A percentile compares a stretch with the other conserved stretches of the same genome.
Conservation (phyloP, 176 grass and related monocot species). For the Paspalum vaginatum region DNA sequence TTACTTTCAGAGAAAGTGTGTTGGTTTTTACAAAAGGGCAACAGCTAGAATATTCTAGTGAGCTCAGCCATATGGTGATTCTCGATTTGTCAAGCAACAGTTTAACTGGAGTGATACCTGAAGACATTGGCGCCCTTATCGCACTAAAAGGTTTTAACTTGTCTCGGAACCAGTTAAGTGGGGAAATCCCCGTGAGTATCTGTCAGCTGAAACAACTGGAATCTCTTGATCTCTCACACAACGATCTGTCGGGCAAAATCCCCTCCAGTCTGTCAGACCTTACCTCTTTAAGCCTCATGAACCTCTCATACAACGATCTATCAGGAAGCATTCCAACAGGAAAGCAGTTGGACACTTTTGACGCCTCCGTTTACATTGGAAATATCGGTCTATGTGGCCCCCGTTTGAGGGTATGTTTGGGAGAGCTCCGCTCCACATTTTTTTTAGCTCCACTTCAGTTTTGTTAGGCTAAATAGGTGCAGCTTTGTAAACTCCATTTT, state of each 20-base stretch:
- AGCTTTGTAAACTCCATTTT: too few species aligned
- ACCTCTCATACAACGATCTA: constrained; percentile 56
- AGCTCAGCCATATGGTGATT: not conserved
- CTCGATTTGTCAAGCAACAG: constrained; percentile 42
- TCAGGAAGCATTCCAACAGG: constrained; percentile 54
- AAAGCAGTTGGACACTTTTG: constrained; percentile 37
- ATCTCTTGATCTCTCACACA: constrained; percentile 54
- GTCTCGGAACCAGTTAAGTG: constrained; percentile 46
- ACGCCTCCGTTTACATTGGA: constrained; percentile 44
- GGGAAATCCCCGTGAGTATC: constrained; percentile 42
- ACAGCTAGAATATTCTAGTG: not conserved
- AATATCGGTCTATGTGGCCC: constrained; percentile 51
- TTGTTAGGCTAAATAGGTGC: too few species aligned
- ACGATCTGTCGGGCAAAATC: constrained; percentile 46
- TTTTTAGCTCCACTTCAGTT: too few species aligned
- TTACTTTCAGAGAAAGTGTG: not conserved
- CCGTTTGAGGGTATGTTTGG: too few species aligned
- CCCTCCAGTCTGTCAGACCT: constrained; percentile 41
- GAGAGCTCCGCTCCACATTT: too few species aligned
- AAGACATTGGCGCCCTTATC: constrained; percentile 12
- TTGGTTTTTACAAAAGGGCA: constrained; percentile 35
- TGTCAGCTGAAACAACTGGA: constrained; percentile 33
- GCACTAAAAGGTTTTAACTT: constrained; percentile 48
- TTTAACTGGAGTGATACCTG: constrained; percentile 41
- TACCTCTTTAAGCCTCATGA: constrained; percentile 13